Evolutionary conservation across 148 eudicot genomes (phyloP).

Genomic region (Silene latifolia): DNA sequence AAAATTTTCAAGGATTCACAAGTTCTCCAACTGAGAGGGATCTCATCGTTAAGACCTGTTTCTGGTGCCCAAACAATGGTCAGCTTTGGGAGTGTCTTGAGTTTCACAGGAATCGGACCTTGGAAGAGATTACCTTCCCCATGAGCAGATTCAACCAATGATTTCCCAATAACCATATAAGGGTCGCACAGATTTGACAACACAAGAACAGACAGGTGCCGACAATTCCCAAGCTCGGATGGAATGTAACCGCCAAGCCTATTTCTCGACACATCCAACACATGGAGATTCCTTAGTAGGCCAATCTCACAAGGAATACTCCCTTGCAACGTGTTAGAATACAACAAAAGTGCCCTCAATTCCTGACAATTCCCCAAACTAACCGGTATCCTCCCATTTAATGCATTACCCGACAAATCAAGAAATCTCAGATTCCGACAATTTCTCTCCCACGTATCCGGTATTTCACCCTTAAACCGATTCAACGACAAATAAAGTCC

Average conservation of each 20-base stretch:
- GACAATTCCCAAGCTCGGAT: slow-evolving; percentile 41
- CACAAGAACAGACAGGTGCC: slow-evolving; percentile 49
- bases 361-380: slow-evolving; percentile 47
- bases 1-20: slow-evolving; percentile 34
- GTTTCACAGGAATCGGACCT: slow-evolving; percentile 45
- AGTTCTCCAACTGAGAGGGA: slow-evolving; percentile 38
- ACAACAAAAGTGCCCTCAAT: slow-evolving; percentile 43
- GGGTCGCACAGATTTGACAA: slow-evolving; percentile 34
- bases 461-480: slow-evolving; percentile 37
- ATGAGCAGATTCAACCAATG: neutral
- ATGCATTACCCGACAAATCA: slow-evolving; percentile 51
- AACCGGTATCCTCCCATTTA: slow-evolving; percentile 44
- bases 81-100: slow-evolving; percentile 40
- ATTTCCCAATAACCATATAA: neutral
- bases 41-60: slow-evolving; percentile 36
- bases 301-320: slow-evolving; percentile 52
- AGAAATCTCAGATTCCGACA: slow-evolving; percentile 46
- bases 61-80: slow-evolving; percentile 57
- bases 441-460: slow-evolving; percentile 33
- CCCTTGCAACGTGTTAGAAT: slow-evolving; percentile 47
- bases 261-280: slow-evolving; percentile 61
- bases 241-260: slow-evolving; percentile 48
- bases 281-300: slow-evolving; percentile 41
- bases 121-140: slow-evolving; percentile 37
- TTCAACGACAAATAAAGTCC: slow-evolving; percentile 48